Evolutionary conservation across 164 flowering plant species (phyloP).

Genomic region (Houttuynia cordata): DNA sequence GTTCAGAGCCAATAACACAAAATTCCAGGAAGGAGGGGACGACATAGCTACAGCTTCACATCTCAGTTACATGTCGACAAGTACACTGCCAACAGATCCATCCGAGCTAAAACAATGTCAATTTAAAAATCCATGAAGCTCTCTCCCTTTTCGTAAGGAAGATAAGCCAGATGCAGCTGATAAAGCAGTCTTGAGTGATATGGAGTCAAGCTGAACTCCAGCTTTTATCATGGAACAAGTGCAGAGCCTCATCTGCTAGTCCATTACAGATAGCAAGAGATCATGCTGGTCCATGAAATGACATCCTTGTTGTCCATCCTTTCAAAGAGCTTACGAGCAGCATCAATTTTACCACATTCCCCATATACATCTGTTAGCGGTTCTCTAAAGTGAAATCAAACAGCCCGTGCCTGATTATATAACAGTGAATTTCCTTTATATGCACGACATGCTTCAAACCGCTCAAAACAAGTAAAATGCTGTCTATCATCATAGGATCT

Average conservation of each 20-base stretch:
- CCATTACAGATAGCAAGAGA: conserved; percentile 44
- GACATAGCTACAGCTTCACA: conserved; percentile 51
- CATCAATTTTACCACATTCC: conserved; percentile 36
- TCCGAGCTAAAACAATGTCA: conserved; percentile 38
- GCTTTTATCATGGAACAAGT: conserved; percentile 24
- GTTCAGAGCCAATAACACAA: no score
- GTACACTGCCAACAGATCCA: conserved; percentile 40
- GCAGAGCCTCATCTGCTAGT: conserved; percentile 55
- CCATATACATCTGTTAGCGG: conserved; percentile 54
- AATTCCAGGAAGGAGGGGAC: no score
- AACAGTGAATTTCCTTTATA: conserved; percentile 52
- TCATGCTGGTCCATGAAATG: conserved; percentile 82
- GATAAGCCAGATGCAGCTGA: conserved; percentile 61
- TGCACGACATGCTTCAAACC: conserved; percentile 27
- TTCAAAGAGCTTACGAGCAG: conserved; percentile 42
- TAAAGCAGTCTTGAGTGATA: conserved; percentile 41
- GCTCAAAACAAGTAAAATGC: conserved; percentile 51
- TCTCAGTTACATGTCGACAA: conserved; percentile 70
- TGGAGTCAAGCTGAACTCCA: conserved; percentile 39
- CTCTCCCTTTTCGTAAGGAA: conserved; percentile 58
- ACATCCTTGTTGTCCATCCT: conserved; percentile 41
- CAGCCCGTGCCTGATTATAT: conserved; percentile 33
- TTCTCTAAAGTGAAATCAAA: conserved; percentile 48
- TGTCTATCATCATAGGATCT: conserved; percentile 62
- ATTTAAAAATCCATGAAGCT: conserved; percentile 54